These are phyloP conservation scores for Cetradonia linearis DNA, from an alignment of 495 filamentous ascomycete species.

Conservation along the genomic window DNA sequence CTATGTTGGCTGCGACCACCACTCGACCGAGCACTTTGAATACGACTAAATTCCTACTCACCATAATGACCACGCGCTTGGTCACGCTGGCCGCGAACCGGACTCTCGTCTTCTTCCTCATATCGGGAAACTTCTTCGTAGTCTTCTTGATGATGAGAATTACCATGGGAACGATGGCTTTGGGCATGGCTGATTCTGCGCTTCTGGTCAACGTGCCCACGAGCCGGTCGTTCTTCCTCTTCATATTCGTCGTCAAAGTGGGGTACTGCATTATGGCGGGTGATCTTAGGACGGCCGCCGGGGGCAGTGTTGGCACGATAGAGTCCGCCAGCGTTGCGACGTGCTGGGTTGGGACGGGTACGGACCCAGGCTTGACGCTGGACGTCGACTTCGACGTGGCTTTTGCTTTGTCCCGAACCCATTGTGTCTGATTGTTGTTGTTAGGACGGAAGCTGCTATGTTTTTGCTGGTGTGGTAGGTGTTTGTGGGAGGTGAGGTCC, in stretches of 20 bases:
- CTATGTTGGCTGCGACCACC: no score
- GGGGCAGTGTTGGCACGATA: background rate
- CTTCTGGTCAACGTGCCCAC: background rate
- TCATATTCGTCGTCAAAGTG: background rate
- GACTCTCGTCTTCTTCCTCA: background rate
- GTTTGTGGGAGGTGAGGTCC: background rate
- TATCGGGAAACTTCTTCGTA: no score
- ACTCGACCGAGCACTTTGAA: no score
- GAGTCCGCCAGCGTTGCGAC: background rate
- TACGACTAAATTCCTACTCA: no score
- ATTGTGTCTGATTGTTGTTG: background rate
- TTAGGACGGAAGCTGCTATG: background rate
- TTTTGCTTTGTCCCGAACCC: background rate
- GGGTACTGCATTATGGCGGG: background rate
- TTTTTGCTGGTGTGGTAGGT: background rate
- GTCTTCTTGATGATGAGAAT: background rate
- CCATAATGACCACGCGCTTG: no score
- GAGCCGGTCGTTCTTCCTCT: background rate
- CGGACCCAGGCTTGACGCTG: background rate
- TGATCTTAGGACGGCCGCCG: background rate
- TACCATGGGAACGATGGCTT: background rate
- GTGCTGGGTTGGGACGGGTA: background rate
- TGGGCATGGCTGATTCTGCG: background rate
- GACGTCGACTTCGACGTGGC: background rate
- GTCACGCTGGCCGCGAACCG: no score